Percentiles rank a stretch among this genome's conserved stretches.
phyloP scores from a whole-genome alignment of 345 rosid genomes.

The Hibiscus mutabilis region DNA sequence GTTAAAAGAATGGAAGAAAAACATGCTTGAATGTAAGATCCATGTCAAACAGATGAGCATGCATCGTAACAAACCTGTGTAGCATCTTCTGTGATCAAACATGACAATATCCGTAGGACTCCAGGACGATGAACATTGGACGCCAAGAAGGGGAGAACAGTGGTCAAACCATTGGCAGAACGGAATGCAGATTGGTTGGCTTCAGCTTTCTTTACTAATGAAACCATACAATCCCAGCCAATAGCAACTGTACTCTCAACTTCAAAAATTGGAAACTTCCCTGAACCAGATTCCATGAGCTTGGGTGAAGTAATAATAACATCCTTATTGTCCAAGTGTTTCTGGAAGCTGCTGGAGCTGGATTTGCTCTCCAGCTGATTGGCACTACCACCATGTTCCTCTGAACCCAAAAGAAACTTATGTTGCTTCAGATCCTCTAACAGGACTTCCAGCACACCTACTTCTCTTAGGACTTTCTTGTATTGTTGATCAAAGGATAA shows the following conservation, averaged over 20 bases:
- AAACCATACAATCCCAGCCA: constrained; percentile 95
- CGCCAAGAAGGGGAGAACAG: constrained; percentile 83
- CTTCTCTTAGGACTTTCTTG: constrained; percentile 9
- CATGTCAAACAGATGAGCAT: constrained; percentile 1
- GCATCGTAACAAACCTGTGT: constrained; percentile 51
- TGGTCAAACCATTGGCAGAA: constrained; percentile 74
- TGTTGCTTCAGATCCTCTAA: not conserved
- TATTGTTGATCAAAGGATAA: not conserved
- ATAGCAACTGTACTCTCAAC: constrained; percentile 35
- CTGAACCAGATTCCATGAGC: not conserved
- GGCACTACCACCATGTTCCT: not conserved
- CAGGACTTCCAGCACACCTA: not conserved
- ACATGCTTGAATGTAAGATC: not conserved
- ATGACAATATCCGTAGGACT: constrained; percentile 80
- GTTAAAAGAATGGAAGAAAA: not conserved
- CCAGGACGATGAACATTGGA: constrained; percentile 80
- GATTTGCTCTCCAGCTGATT: not conserved
- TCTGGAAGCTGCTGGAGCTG: not conserved
- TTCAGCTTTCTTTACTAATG: constrained; percentile 91
- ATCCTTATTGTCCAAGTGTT: not conserved
- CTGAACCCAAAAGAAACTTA: not conserved
- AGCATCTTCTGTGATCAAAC: constrained; percentile 89
- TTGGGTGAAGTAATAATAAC: not conserved
- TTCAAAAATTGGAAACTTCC: not conserved
- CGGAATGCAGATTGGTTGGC: constrained; percentile 80